Percentiles rank a stretch among this genome's conserved stretches.
Evolutionary conservation across 2,329 filamentous ascomycete genomes (phyloP).

Genomic region (Colletotrichum sp.): DNA sequence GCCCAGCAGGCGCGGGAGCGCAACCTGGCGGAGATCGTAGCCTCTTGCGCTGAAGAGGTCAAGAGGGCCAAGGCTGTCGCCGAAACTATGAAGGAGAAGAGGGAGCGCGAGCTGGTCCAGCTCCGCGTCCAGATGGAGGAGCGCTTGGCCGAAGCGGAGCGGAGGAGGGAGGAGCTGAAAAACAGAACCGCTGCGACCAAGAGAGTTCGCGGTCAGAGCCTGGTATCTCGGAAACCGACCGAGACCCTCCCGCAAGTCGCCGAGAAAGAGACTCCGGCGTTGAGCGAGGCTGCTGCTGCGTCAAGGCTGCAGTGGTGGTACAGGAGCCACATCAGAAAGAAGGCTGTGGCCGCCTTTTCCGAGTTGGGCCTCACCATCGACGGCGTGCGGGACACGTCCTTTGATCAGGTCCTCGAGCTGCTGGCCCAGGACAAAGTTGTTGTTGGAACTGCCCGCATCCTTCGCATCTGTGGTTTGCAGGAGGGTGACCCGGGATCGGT

Average conservation of each 20-base stretch:
- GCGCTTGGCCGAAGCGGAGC: conserved; percentile 78
- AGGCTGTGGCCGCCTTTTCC: conserved; percentile 68
- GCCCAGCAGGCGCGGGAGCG: conserved; percentile 81
- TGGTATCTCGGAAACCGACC: conserved; percentile 54
- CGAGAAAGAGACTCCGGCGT: conserved; percentile 44
- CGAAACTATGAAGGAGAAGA: conserved; percentile 80
- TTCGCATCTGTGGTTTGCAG: conserved; percentile 72
- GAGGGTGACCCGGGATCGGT: conserved; percentile 69
- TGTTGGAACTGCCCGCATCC: conserved; percentile 67
- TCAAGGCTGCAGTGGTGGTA: conserved; percentile 74
- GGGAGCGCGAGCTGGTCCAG: conserved; percentile 74
- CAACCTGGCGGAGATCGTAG: conserved; percentile 82
- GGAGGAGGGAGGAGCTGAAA: conserved; percentile 69
- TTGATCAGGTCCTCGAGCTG: conserved; percentile 75
- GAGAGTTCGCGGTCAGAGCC: conserved; percentile 59
- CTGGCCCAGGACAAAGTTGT: conserved; percentile 73
- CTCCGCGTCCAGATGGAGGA: conserved; percentile 80
- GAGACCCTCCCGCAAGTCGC: conserved; percentile 53
- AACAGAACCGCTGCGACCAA: conserved; percentile 54
- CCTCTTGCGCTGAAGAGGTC: conserved; percentile 82
- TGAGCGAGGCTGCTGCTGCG: conserved; percentile 68
- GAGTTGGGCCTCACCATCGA: conserved; percentile 74
- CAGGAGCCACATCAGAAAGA: conserved; percentile 63
- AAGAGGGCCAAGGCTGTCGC: conserved; percentile 83
- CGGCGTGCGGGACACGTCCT: conserved; percentile 70